phyloP scores from a whole-genome alignment of 441 rosid species.

The Sinapis alba region DNA sequence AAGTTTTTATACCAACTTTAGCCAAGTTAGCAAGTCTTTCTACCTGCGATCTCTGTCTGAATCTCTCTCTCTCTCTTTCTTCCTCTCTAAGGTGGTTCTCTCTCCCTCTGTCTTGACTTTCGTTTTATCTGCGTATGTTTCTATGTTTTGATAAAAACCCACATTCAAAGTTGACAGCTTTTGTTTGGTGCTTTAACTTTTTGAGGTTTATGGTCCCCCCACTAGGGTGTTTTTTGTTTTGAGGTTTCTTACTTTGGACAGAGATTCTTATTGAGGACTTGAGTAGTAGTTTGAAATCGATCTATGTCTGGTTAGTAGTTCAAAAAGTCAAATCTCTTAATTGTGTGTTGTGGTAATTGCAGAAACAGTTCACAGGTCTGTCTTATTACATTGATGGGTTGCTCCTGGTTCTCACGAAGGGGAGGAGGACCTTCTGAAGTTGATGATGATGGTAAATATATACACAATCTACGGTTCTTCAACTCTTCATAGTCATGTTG shows the following conservation, averaged over 20 bases:
- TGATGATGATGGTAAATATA: constrained; percentile 58
- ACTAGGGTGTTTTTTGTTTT: neutral
- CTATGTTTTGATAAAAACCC: constrained; percentile 5
- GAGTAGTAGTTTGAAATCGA: constrained; percentile 17
- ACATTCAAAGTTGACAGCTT: constrained; percentile 24
- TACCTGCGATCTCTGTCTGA: constrained; percentile 4
- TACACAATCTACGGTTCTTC: constrained; percentile 7
- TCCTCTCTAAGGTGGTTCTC: constrained; percentile 29
- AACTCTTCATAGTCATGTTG: neutral
- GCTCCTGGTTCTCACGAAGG: constrained; percentile 55
- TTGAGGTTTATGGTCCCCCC: neutral
- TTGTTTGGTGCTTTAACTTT: neutral
- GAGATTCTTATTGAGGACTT: neutral
- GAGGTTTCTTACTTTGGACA: neutral
- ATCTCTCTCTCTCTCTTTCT: constrained; percentile 4
- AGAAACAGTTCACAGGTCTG: constrained; percentile 34
- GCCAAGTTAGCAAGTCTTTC: constrained; percentile 2
- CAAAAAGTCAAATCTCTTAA: constrained; percentile 14
- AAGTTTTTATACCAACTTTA: constrained; percentile 1
- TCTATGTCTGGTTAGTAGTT: neutral
- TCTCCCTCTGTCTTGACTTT: neutral
- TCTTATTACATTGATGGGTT: constrained; percentile 54
- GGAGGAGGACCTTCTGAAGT: constrained; percentile 37
- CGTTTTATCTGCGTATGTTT: constrained; percentile 16
- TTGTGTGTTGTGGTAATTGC: constrained; percentile 14